Evolutionary conservation across 2,329 filamentous ascomycete species (phyloP).

Genomic region (Calonectria naviculata): DNA sequence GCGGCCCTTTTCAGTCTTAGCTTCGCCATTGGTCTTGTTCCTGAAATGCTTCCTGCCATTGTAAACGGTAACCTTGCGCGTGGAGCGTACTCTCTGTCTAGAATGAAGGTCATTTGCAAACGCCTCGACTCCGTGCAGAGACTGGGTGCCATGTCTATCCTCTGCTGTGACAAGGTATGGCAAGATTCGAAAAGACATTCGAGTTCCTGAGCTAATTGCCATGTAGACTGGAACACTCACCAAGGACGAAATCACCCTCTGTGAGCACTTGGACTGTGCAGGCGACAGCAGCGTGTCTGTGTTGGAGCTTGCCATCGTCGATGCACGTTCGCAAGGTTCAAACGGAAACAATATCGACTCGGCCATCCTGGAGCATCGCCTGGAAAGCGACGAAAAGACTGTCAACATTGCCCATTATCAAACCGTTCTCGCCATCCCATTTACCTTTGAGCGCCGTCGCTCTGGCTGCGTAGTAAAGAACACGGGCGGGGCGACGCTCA

Average conservation of each 20-base stretch:
- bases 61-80: slow-evolving; percentile 42
- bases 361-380: slow-evolving; percentile 29
- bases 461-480: not conserved
- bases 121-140: slow-evolving; percentile 46
- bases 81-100: slow-evolving; percentile 29
- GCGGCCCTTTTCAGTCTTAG: slow-evolving; percentile 44
- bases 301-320: slow-evolving; percentile 41
- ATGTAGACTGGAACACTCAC: slow-evolving; percentile 42
- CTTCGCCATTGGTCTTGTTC: slow-evolving; percentile 43
- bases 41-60: slow-evolving; percentile 45
- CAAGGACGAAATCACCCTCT: slow-evolving; percentile 42
- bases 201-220: not conserved
- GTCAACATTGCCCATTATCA: not conserved
- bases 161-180: slow-evolving; percentile 44
- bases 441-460: slow-evolving; percentile 3
- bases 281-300: slow-evolving; percentile 29
- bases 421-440: not conserved
- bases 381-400: not conserved
- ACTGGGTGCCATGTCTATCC: slow-evolving; percentile 42
- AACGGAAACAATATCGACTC: slow-evolving; percentile 43
- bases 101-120: slow-evolving; percentile 50
- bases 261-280: slow-evolving; percentile 31
- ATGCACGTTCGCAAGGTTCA: slow-evolving; percentile 37
- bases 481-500: not conserved
- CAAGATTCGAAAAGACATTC: too few species aligned